These are phyloP conservation scores for Thalassiosira profunda DNA, from an alignment of 108 stramenopile species.

Conservation along the genomic window DNA sequence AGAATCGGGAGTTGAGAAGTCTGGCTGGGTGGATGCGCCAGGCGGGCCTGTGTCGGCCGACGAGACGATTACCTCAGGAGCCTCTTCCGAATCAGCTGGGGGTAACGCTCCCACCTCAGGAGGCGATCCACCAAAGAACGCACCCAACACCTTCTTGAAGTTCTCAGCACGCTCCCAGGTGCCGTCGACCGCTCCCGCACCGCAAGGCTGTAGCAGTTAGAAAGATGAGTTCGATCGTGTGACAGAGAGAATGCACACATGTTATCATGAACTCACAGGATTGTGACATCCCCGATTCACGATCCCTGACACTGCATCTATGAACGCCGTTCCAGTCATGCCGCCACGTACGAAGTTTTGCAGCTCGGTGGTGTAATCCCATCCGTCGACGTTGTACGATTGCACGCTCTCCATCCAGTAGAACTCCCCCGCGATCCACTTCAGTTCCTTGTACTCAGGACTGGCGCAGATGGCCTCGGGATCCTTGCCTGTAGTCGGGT, in stretches of 20 bases:
- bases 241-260: too few species aligned
- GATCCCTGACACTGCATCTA: slow-evolving; percentile 24
- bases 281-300: slow-evolving; percentile 44
- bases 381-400: slow-evolving; percentile 36
- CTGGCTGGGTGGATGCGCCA: too few species aligned
- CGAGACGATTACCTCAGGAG: too few species aligned
- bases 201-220: too few species aligned
- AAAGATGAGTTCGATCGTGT: too few species aligned
- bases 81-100: too few species aligned
- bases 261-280: slow-evolving; percentile 4
- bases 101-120: too few species aligned
- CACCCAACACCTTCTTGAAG: not conserved
- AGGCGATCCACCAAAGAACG: slow-evolving; percentile 19
- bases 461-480: slow-evolving; percentile 28
- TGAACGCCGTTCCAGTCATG: slow-evolving; percentile 21
- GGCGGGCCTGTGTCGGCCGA: too few species aligned
- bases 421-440: slow-evolving; percentile 55
- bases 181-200: not conserved
- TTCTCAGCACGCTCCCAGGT: not conserved
- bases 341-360: slow-evolving; percentile 36
- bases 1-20: too few species aligned
- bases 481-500: not conserved
- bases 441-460: slow-evolving; percentile 25
- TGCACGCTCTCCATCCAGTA: slow-evolving; percentile 55
- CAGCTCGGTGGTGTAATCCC: slow-evolving; percentile 37